These are phyloP conservation scores for Porphyrellus cyaneotinctus DNA, from an alignment of 768 basidiomycete species.

Conservation along the genomic window DNA sequence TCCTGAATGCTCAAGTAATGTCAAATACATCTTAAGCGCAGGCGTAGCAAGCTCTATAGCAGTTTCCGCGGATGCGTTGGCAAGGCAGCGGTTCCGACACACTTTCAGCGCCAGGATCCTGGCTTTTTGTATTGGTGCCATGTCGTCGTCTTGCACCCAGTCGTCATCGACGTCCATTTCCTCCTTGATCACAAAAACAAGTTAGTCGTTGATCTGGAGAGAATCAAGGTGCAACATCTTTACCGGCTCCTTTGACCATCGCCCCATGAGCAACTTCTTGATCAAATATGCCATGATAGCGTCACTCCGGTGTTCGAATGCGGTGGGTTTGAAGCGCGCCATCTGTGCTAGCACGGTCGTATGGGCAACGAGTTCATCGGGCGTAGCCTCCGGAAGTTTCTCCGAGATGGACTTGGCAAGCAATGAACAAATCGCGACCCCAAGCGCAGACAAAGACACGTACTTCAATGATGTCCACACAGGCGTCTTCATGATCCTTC, in stretches of 20 bases:
- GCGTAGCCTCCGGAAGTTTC: slow-evolving; percentile 42
- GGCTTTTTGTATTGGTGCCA: slow-evolving; percentile 56
- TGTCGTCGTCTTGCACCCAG: slow-evolving; percentile 69
- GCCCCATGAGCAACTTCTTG: slow-evolving; percentile 64
- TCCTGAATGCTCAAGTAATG: slow-evolving; percentile 67
- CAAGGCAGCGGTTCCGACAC: slow-evolving; percentile 73
- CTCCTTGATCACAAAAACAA: slow-evolving; percentile 37
- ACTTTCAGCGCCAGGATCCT: slow-evolving; percentile 79
- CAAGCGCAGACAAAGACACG: slow-evolving; percentile 11
- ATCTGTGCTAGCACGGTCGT: slow-evolving; percentile 73
- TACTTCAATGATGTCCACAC: slow-evolving; percentile 63
- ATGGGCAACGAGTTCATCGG: slow-evolving; percentile 58
- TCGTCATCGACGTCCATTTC: slow-evolving; percentile 61
- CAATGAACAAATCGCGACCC: neutral
- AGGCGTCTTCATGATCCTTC: slow-evolving; percentile 48
- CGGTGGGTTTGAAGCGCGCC: slow-evolving; percentile 59
- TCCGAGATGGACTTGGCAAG: slow-evolving; percentile 54
- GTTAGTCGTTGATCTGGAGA: neutral
- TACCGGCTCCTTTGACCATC: slow-evolving; percentile 44
- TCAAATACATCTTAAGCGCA: slow-evolving; percentile 69
- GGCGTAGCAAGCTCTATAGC: slow-evolving; percentile 69
- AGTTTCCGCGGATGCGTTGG: slow-evolving; percentile 54
- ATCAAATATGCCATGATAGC: slow-evolving; percentile 67
- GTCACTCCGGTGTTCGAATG: slow-evolving; percentile 78
- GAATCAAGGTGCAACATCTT: slow-evolving; percentile 17